Base-by-base conservation (phyloP, 1,139 yeast species). In the Lodderomyces metapsilosis region DNA sequence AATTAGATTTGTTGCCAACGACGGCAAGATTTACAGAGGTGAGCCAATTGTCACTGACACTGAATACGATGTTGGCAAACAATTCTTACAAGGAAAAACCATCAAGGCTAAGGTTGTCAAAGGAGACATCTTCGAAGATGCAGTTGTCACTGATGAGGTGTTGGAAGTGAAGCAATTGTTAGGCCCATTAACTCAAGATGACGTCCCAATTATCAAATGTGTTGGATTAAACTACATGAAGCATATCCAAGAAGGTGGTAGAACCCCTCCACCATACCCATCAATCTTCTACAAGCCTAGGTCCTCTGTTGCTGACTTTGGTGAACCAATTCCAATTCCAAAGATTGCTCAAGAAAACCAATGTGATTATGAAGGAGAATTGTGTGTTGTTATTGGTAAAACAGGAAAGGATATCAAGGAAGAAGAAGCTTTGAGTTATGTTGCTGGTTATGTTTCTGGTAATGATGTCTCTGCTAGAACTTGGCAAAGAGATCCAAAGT, bases 1-100 rank as follows among this genome's bases (percentile, higher is more conserved):
- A 13, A 27, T 27, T 27, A 27, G 31, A 27, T 27, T 27, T 27
- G 31, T 27, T 27, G 31, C 31, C n/a, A n/a, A 13, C 31, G 31
- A 27, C 12, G 31, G 16, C n/a, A 27, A 27, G 16, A 27, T 27
- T 5, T 27, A 27, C 31, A n/a, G 17, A 13, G 31, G 31, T 27
- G 31, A 27, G n/a, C 31, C 31, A 27, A n/a, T 27, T 27, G 31
- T 27, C 16, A 27, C 17, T 27, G 31, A 27, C n/a, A n/a, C 31
- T 27, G 31, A 27, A 27, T 27, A 27, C 31, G 31, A 27, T 13
- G 31, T 27, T 27, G 31, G 31, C 9, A 13, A 27, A 16, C 31
- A 12, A 12, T n/a, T 13, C 16, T 27, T 27, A 27, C 17, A 27
- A n/a, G 16, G 31, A 4, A 27, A 27, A 16, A 27, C 31, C 31